phyloP scores from a whole-genome alignment of 2,329 filamentous ascomycete species.

The Fusarium domesticum region DNA sequence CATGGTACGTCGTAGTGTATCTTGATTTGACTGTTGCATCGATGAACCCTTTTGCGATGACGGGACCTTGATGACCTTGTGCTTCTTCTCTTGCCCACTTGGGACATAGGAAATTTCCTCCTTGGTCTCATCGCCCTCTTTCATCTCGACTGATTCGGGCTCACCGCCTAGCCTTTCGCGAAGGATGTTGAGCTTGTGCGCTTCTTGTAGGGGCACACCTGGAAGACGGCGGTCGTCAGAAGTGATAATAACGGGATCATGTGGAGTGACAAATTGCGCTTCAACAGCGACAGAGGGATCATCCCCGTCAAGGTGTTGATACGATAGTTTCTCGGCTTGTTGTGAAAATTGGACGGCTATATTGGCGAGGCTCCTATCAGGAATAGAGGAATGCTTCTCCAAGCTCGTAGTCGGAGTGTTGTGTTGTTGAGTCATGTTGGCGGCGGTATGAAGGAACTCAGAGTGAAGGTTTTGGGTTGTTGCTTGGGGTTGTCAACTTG shows the following conservation, averaged over 20 bases:
- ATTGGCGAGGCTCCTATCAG: constrained; percentile 32
- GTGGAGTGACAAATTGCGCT: constrained; percentile 64
- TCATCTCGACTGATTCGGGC: constrained; percentile 27
- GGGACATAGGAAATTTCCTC: constrained; percentile 32
- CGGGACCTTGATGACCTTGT: constrained; percentile 27
- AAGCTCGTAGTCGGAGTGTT: constrained; percentile 7
- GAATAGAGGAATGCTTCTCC: constrained; percentile 9
- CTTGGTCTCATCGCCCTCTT: constrained; percentile 25
- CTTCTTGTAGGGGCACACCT: constrained; percentile 66
- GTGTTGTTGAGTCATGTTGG: constrained; percentile 16
- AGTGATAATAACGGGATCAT: constrained; percentile 69
- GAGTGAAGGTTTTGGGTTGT: too few relatives aligned
- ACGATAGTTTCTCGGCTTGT: constrained; percentile 59
- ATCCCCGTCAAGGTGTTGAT: constrained; percentile 32
- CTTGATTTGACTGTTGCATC: constrained; percentile 45
- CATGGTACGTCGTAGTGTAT: constrained; percentile 46
- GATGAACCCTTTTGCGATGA: constrained; percentile 33
- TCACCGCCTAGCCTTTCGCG: constrained; percentile 46
- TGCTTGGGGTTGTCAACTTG: too few relatives aligned
- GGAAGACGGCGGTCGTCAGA: constrained; percentile 65
- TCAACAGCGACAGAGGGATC: constrained; percentile 52
- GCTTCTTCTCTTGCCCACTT: constrained; percentile 26
- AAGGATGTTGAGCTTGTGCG: constrained; percentile 64
- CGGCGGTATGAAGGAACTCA: background rate
- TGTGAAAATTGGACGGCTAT: constrained; percentile 55